Evolutionary conservation across 2,329 filamentous ascomycete species (phyloP), one percentile per base, ranked within the genome.

Genomic region (Myotisia sp.): DNA sequence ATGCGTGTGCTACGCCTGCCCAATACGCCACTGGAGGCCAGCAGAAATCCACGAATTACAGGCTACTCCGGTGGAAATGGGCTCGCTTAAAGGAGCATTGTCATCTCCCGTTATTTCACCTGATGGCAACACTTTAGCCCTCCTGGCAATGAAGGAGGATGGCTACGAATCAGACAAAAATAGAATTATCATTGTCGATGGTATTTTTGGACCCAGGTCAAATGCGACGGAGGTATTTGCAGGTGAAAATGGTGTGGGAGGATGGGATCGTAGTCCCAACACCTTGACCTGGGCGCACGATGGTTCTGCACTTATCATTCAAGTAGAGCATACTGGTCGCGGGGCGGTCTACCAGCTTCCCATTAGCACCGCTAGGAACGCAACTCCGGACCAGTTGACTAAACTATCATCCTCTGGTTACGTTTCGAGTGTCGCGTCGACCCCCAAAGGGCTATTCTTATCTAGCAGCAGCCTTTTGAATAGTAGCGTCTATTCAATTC

Each of bases 121-220:
- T 1, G 56, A 62, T 38, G 58, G 60, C 6, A 50, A 56, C 34
- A 54, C 55, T 2, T 51, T 64, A 38, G 60, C 58, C 9, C 53
- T 63, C 16, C 46, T 65, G 20, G 51, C 55, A 6, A 63, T 63
- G 59, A 50, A 48, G 7, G 46, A 56, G 26, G 61, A 65, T 39
- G 60, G 60, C 6, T 63, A 64, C 34, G 61, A 64, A 41, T 59
- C 59, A 9, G 61, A 64, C 43, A 62, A 62, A 42, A 64, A 63
- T 38, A 47, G 56, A 2, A 62, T 64, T 20, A 23, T 41, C n/a
- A 23, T 40, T 33, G 54, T 61, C 13, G 57, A 56, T 1, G 56
- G 59, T 33, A 53, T 62, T 2, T 60, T 55, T 52, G 55, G 50
- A 35, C 31, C 29, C 12, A n/a, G 12, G 19, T 19, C 30, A 18